A percentile compares a stretch with the other conserved stretches of the same genome.
Conservation (phyloP, 257 asterid genomes). For the Solanum bulbocastanum region DNA sequence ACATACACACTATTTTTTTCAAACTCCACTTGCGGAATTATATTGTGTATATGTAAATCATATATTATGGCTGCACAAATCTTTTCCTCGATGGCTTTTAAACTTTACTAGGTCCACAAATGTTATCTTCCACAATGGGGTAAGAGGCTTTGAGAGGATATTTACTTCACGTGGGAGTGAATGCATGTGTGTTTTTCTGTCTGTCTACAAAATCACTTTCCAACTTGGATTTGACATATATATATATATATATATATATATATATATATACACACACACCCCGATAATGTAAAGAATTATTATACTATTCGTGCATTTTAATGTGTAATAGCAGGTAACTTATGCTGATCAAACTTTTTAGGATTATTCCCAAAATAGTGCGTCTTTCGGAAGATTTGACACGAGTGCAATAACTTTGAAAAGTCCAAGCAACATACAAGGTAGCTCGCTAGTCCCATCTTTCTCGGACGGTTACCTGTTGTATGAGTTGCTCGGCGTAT, state of each 20-base stretch:
- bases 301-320: background rate
- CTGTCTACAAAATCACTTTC: background rate
- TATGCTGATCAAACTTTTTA: background rate
- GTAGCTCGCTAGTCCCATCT: background rate
- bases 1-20: background rate
- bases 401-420: background rate
- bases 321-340: background rate
- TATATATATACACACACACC: background rate
- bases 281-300: background rate
- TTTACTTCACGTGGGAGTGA: background rate
- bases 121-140: background rate
- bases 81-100: background rate
- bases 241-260: background rate
- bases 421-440: background rate
- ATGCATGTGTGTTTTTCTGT: background rate
- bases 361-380: background rate
- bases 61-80: background rate
- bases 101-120: background rate
- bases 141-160: background rate
- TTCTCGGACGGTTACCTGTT: too few species aligned
- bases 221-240: background rate
- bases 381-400: background rate
- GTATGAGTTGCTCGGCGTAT: background rate
- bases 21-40: background rate
- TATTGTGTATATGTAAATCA: background rate